Evolutionary conservation across 1,284 basidiomycete genomes (phyloP).

Genomic region (Malassezia psittaci): DNA sequence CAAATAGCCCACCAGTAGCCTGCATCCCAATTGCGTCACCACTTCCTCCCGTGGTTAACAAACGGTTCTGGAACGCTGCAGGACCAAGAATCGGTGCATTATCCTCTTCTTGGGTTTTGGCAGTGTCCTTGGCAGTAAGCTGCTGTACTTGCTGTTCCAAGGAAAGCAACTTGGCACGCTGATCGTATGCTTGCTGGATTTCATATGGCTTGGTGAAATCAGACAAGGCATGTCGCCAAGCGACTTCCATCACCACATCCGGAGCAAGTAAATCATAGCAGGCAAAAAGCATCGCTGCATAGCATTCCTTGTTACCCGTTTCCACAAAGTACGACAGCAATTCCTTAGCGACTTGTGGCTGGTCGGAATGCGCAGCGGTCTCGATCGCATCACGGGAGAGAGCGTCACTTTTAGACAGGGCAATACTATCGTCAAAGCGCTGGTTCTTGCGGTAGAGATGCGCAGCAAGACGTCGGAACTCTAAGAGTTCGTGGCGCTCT

Average conservation of each 20-base stretch:
- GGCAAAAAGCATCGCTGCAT: constrained; percentile 75
- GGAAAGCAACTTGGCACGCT: constrained; percentile 40
- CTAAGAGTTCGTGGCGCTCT: constrained; percentile 81
- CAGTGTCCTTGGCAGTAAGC: constrained; percentile 60
- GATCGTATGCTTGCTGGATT: constrained; percentile 62
- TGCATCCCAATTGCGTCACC: background rate
- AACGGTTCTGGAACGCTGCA: constrained; percentile 17
- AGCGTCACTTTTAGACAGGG: constrained; percentile 87
- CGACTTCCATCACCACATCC: constrained; percentile 84
- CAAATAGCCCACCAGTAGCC: constrained; percentile 12
- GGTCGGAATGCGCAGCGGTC: constrained; percentile 72
- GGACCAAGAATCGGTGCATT: constrained; percentile 45
- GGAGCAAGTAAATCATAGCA: constrained; percentile 85
- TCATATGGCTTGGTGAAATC: constrained; percentile 95
- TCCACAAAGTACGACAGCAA: constrained; percentile 73
- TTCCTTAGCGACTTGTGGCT: constrained; percentile 80
- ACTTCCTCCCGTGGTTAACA: constrained; percentile 4
- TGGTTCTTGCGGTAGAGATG: constrained; percentile 94
- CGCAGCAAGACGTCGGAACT: constrained; percentile 80
- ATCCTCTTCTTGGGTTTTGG: constrained; percentile 68
- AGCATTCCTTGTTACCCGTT: constrained; percentile 97
- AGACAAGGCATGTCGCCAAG: constrained; percentile 86
- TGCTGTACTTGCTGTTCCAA: constrained; percentile 77
- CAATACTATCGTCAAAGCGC: constrained; percentile 88
- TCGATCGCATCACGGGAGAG: constrained; percentile 91